Evolutionary conservation across 1,139 yeast species (phyloP), one percentile per base, ranked within the genome.

Genomic region (Yarrowia galli): DNA sequence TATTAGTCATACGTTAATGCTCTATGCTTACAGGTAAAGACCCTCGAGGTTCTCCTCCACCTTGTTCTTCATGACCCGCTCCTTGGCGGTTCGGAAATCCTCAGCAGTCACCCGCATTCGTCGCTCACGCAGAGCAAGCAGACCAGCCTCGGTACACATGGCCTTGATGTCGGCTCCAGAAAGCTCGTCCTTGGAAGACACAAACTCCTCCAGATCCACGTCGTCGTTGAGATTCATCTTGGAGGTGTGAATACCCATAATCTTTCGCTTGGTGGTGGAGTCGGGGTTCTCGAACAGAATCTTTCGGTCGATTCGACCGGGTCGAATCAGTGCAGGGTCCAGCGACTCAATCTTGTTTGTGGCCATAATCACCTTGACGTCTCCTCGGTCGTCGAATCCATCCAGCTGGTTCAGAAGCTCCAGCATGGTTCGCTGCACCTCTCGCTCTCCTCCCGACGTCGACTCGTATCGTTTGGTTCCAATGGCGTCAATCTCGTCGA

Each of bases 151-250:
- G 0, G 99, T 93, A 79, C 98, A 93, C 81, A 96, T 91, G 38
- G 99, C 99, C 82, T 95, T 95, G 75, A 95, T 95, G 79, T 96
- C 99, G 13, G 99, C 99, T 69, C 99, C 99, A 20, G 97, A 91
- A 71, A 95, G 83, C 72, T 95, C 99, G 77, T 95, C 99, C 81
- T 95, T 96, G 18, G 96, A 85, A 40, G 92, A 89, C 43, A 95
- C 97, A 73, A 96, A 84, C 74, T 89, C 96, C 72, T 95, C 99
- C 71, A 93, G 84, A 73, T 91, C 90, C 56, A 95, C 97, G 75
- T 93, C 99, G 18, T 84, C 87, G 23, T 93, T 87, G 73, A 96
- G 83, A 74, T 88, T 92, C 99, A 96, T 96, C 80, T 92, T 95
- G 68, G 92, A 88, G 8, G 99, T 93, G 79, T 96, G 99, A 73